Percentiles rank a stretch among this genome's conserved stretches.
Evolutionary conservation across 2,329 filamentous ascomycete species (phyloP).

Genomic region (Cladophialophora yegresii): DNA sequence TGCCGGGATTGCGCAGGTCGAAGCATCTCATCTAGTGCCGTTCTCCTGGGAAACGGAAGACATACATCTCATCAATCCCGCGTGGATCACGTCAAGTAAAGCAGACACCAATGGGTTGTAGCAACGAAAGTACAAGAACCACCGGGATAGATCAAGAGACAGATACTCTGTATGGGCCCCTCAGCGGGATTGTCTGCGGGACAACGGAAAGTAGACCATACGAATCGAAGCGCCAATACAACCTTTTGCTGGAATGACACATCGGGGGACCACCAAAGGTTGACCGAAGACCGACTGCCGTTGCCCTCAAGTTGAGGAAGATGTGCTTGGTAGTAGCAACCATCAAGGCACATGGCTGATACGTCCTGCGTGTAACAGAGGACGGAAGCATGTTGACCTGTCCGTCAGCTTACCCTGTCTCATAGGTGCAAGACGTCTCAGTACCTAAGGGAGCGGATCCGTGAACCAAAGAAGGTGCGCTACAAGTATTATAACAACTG

Average conservation of each 20-base stretch:
- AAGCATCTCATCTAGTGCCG: constrained; percentile 66
- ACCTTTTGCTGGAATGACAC: neutral
- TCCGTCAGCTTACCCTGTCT: neutral
- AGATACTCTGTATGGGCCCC: neutral
- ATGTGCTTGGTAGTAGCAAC: neutral
- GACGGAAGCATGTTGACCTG: neutral
- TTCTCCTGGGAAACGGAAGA: neutral
- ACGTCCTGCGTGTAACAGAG: neutral
- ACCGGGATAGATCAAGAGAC: neutral
- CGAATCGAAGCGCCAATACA: neutral
- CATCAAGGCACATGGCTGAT: neutral
- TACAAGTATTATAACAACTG: neutral
- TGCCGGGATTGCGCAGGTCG: constrained; percentile 49
- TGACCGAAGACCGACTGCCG: no score
- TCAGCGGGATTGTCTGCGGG: neutral
- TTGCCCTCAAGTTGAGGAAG: neutral
- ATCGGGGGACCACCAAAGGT: neutral
- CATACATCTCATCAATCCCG: neutral
- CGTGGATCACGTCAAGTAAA: neutral
- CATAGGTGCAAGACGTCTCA: neutral
- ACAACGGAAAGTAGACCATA: neutral
- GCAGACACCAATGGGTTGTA: neutral
- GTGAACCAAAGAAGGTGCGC: neutral
- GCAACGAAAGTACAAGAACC: neutral
- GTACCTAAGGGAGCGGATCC: neutral